phyloP scores from a whole-genome alignment of 176 grass and related monocot species.

The Tuctoria greenei region DNA sequence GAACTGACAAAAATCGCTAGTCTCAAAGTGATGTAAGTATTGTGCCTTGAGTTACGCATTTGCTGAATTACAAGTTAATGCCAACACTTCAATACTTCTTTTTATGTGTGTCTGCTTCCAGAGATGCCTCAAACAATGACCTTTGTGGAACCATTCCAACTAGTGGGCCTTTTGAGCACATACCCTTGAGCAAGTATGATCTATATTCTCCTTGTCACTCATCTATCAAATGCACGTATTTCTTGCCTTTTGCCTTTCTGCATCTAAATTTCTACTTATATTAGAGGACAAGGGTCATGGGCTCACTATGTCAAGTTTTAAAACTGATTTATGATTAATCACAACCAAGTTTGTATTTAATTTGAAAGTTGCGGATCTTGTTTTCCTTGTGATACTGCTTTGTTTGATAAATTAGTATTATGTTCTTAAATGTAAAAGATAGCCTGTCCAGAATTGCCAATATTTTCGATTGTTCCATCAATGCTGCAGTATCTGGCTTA shows the following conservation, averaged over 20 bases:
- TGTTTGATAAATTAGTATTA: neutral
- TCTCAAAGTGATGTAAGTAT: slow-evolving; percentile 81
- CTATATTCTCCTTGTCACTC: neutral
- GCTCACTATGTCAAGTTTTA: no score
- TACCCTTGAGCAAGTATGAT: slow-evolving; percentile 66
- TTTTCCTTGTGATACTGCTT: neutral
- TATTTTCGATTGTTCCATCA: no score
- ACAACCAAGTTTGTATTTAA: neutral
- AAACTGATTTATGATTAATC: neutral
- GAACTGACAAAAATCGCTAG: slow-evolving; percentile 52
- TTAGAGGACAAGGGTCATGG: no score
- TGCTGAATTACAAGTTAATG: slow-evolving; percentile 22
- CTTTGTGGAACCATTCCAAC: slow-evolving; percentile 81
- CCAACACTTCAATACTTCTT: slow-evolving; percentile 13
- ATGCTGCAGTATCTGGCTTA: neutral
- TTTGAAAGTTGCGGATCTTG: neutral
- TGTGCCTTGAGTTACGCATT: slow-evolving; percentile 9
- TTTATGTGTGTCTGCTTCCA: slow-evolving; percentile 39
- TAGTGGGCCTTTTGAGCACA: slow-evolving; percentile 66
- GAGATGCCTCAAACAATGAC: slow-evolving; percentile 72
- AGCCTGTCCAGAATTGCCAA: neutral
- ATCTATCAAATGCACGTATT: neutral
- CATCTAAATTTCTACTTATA: neutral
- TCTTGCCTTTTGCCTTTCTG: slow-evolving; percentile 1
- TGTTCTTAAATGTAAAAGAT: neutral